Evolutionary conservation across 345 rosid genomes (phyloP).

Genomic region (Aquilaria sinensis): DNA sequence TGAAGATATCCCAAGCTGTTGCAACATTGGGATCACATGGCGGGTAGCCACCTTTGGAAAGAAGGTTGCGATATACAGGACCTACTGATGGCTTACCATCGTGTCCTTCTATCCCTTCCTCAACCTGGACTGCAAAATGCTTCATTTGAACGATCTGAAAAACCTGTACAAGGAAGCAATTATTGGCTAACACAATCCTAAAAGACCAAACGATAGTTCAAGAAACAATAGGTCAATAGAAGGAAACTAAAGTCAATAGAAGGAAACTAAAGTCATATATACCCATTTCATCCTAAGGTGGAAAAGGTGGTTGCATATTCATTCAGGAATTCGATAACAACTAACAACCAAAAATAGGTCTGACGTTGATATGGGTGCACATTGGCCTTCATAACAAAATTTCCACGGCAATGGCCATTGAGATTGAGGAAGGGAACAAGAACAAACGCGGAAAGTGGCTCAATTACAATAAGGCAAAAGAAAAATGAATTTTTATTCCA

Average conservation of each 20-base stretch:
- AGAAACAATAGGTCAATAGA: background rate
- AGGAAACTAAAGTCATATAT: background rate
- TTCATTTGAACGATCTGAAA: constrained; percentile 31
- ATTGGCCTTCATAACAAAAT: no score
- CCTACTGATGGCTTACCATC: constrained; percentile 82
- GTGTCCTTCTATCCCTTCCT: constrained; percentile 65
- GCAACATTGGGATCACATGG: constrained; percentile 35
- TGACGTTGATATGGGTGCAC: no score
- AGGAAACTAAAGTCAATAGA: background rate
- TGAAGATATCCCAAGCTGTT: constrained; percentile 86
- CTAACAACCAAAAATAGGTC: no score
- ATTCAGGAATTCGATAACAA: no score
- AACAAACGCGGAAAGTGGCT: background rate
- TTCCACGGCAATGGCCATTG: background rate
- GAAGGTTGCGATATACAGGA: constrained; percentile 71
- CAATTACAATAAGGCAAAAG: background rate
- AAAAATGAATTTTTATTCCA: background rate
- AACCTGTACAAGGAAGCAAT: constrained; percentile 13
- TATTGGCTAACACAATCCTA: background rate
- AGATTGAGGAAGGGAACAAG: background rate
- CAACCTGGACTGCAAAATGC: constrained; percentile 64
- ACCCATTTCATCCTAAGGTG: no score
- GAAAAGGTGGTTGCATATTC: no score
- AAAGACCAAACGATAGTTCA: background rate
- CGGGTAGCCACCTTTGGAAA: constrained; percentile 62